Conservation (phyloP, 305 asterid genomes). For the Petunia hybrid region DNA sequence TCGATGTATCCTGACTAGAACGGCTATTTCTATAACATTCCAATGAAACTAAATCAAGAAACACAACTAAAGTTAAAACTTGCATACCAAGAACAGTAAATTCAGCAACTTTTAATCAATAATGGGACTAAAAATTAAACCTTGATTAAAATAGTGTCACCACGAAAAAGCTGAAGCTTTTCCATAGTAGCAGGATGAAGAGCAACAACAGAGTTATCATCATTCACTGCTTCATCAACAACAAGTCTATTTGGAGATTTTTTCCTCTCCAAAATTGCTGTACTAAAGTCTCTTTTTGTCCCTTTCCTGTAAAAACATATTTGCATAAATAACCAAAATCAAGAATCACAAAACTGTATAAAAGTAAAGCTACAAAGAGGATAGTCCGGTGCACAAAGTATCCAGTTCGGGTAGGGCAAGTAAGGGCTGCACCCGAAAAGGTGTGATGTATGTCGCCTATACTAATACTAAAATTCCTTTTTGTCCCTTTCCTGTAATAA, state of each 20-base stretch:
- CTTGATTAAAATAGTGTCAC: constrained; percentile 42
- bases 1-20: too few species aligned
- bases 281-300: constrained; percentile 40
- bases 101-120: not conserved
- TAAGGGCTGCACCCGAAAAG: too few species aligned
- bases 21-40: not conserved
- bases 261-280: constrained; percentile 44
- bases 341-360: not conserved
- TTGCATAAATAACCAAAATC: not conserved
- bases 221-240: constrained; percentile 40
- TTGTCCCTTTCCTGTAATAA: constrained; percentile 34
- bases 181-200: constrained; percentile 45
- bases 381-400: too few species aligned
- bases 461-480: constrained; percentile 31
- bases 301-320: constrained; percentile 31
- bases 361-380: not conserved
- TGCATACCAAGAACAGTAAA: not conserved
- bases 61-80: not conserved
- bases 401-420: too few species aligned
- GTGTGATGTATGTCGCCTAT: too few species aligned
- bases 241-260: constrained; percentile 41
- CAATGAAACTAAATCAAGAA: not conserved
- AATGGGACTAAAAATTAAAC: constrained; percentile 21
- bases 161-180: constrained; percentile 44
- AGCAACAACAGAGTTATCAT: constrained; percentile 42